These are phyloP conservation scores for Mycena floridula DNA, from an alignment of 768 basidiomycete species.

Conservation along the genomic window DNA sequence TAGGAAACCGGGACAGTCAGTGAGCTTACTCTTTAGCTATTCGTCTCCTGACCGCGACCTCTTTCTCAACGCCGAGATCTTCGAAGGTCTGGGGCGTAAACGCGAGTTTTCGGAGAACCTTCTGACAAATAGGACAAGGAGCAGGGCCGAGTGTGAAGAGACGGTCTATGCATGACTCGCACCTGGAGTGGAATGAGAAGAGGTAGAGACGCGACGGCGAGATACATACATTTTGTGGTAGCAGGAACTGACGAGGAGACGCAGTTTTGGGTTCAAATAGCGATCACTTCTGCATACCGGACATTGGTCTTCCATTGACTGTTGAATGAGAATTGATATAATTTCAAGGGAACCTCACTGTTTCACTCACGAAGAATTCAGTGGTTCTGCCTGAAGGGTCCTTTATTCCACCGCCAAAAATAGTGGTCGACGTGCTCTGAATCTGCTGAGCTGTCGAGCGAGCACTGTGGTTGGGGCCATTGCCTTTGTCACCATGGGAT, in stretches of 20 bases:
- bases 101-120: slow-evolving; percentile 84
- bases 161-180: slow-evolving; percentile 97
- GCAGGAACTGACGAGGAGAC: slow-evolving; percentile 91
- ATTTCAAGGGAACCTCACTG: not conserved
- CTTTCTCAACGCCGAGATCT: slow-evolving; percentile 88
- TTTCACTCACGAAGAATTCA: slow-evolving; percentile 66
- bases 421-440: slow-evolving; percentile 65
- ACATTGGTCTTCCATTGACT: slow-evolving; percentile 93
- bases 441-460: slow-evolving; percentile 64
- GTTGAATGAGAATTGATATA: slow-evolving; percentile 4
- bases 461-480: too few species aligned
- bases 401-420: slow-evolving; percentile 82
- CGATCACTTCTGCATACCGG: slow-evolving; percentile 97
- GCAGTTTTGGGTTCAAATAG: slow-evolving; percentile 90
- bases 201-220: not conserved
- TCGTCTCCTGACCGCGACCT: slow-evolving; percentile 82
- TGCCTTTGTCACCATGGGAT: too few species aligned
- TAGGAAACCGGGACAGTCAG: not conserved
- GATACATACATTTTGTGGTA: slow-evolving; percentile 91
- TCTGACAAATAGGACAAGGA: slow-evolving; percentile 90
- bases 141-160: slow-evolving; percentile 94
- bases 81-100: slow-evolving; percentile 95
- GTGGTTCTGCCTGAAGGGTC: slow-evolving; percentile 78
- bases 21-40: slow-evolving; percentile 78
- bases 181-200: slow-evolving; percentile 46